These are phyloP conservation scores for Pistacia atlantica DNA, from an alignment of 345 rosid genomes.

Conservation along the genomic window DNA sequence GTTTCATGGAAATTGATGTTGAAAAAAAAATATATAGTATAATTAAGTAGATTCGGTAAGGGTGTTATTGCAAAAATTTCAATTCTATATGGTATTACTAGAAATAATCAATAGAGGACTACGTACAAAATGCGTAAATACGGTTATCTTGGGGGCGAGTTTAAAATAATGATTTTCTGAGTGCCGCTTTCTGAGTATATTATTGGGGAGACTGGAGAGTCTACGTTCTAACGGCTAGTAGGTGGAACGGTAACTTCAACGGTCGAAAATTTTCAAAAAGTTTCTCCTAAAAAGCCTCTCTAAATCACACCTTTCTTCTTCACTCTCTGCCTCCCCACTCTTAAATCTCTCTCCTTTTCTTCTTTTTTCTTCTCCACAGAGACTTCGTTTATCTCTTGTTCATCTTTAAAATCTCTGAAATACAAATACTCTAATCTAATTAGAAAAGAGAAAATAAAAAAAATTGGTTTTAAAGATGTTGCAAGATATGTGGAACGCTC, in stretches of 20 bases:
- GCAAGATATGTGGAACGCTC: conserved; percentile 83
- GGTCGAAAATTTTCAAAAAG: conserved; percentile 47
- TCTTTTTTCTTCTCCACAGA: not conserved
- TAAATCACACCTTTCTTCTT: conserved; percentile 20
- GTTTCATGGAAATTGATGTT: too few species aligned
- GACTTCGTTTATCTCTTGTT: not conserved
- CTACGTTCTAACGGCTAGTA: conserved; percentile 59
- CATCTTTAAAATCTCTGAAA: not conserved
- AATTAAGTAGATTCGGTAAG: too few species aligned
- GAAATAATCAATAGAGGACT: not conserved
- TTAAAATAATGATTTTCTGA: not conserved
- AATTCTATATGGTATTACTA: too few species aligned
- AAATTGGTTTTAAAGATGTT: conserved; percentile 43
- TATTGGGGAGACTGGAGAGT: conserved; percentile 7
- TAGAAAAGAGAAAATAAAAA: not conserved
- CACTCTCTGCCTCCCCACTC: conserved; percentile 28
- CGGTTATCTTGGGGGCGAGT: not conserved
- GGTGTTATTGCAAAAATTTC: too few species aligned
- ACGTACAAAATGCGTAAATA: not conserved
- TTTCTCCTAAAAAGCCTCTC: conserved; percentile 26
- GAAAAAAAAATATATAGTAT: too few species aligned
- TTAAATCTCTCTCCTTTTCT: conserved; percentile 7
- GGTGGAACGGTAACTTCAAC: conserved; percentile 57
- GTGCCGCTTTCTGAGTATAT: conserved; percentile 14
- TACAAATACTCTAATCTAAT: not conserved